Conservation (phyloP, 805 yeast genomes). For the Lachancea fermentati region DNA sequence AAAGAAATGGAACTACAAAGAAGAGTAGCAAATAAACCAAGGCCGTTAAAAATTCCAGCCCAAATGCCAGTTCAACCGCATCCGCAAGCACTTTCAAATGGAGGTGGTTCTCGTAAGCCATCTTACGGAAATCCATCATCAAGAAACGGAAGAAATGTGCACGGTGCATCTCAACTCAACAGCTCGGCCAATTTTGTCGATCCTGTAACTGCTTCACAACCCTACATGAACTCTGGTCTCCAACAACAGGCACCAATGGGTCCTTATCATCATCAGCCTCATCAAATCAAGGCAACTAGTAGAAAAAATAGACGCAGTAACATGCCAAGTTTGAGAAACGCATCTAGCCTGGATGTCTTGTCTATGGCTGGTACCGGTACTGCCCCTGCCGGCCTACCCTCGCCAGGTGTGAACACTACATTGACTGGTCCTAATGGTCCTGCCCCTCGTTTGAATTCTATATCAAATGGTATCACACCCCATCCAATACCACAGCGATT, state of each 20-base stretch:
- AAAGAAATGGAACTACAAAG: constrained; percentile 30
- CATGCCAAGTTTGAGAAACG: constrained; percentile 29
- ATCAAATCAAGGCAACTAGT: constrained; percentile 30
- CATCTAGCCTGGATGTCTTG: constrained; percentile 23
- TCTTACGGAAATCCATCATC: constrained; percentile 18
- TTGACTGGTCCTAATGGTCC: constrained; percentile 13
- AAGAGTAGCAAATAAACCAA: constrained; percentile 15
- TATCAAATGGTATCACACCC: constrained; percentile 21
- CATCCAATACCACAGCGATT: constrained; percentile 2
- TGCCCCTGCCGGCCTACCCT: constrained; percentile 5
- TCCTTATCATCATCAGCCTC: constrained; percentile 11
- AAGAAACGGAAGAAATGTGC: constrained; percentile 24
- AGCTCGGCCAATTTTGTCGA: constrained; percentile 21
- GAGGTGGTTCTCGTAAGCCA: constrained; percentile 13
- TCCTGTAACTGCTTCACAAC: constrained; percentile 17
- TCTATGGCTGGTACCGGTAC: constrained; percentile 8
- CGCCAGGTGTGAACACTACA: constrained; percentile 9
- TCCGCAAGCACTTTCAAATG: constrained; percentile 5
- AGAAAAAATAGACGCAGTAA: constrained; percentile 33
- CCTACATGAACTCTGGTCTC: constrained; percentile 5
- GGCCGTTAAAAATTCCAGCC: constrained; percentile 4
- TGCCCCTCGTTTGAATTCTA: constrained; percentile 25
- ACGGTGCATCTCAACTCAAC: constrained; percentile 21
- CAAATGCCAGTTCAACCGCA: constrained; percentile 18
- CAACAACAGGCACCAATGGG: constrained; percentile 8